phyloP scores from a whole-genome alignment of 2,329 filamentous ascomycete genomes.

The Westerdykella sp. region DNA sequence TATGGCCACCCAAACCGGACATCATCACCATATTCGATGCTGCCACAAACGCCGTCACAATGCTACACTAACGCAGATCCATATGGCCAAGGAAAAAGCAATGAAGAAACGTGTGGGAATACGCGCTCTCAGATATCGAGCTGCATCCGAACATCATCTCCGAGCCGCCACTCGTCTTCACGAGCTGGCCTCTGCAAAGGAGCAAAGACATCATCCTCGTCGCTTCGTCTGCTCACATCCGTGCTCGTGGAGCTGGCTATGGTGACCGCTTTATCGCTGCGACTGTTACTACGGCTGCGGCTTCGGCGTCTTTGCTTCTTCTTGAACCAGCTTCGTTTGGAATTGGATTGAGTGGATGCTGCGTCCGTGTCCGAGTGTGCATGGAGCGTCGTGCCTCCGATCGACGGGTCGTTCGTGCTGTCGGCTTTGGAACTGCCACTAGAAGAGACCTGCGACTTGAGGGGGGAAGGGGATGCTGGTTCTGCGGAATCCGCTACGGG shows the following conservation, averaged over 20 bases:
- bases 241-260: conserved; percentile 25
- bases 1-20: too few relatives aligned
- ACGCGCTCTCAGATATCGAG: conserved; percentile 53
- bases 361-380: conserved; percentile 22
- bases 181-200: conserved; percentile 47
- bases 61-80: neutral
- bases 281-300: conserved; percentile 7
- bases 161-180: conserved; percentile 64
- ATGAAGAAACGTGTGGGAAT: too few relatives aligned
- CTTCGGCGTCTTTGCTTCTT: conserved; percentile 24
- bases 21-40: too few relatives aligned
- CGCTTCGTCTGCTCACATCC: conserved; percentile 28
- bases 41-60: too few relatives aligned
- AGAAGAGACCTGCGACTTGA: neutral
- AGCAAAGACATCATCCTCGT: conserved; percentile 47
- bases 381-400: neutral
- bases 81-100: neutral
- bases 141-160: conserved; percentile 78
- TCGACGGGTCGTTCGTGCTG: neutral
- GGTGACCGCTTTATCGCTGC: conserved; percentile 27
- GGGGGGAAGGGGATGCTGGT: conserved; percentile 8
- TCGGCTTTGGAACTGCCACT: neutral
- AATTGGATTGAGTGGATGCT: conserved; percentile 28
- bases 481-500: conserved; percentile 24
- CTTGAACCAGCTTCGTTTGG: conserved; percentile 35